Evolutionary conservation across 305 asterid species (phyloP), one percentile per base, ranked within the genome.

Genomic region (Fraxinus ornus): DNA sequence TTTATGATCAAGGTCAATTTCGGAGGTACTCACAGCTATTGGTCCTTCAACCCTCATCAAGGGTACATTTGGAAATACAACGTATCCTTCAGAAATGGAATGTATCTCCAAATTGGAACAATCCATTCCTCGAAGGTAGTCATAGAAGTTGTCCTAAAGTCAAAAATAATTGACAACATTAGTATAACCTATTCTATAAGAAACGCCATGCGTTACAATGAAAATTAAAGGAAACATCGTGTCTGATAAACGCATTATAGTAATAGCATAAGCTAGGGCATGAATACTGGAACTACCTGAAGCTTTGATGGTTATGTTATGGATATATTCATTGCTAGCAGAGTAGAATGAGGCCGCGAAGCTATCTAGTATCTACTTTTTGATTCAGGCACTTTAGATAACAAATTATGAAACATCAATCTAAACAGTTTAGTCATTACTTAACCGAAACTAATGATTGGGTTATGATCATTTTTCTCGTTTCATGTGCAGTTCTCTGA

Each of bases 11-110:
- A 41, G 39, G 17, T 17, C 33, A 49, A 57, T 70, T 78, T 80
- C 6, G 5, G 32, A 80, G 88, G 83, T 85, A 94, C 98, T 93
- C 90, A 97, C 98, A 80, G 98, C 97, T 86, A 93, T 90, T 32
- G 99, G 96, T 75, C 99, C 99, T 91, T 97, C 98, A 84, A 97
- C 83, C 92, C 98, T 94, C 97, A 97, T 89, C 90, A 94, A 83
- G 12, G 99, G 99, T 85, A 94, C 92, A 92, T 92, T 97, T 9
- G 99, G 99, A 79, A 93, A 94, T 82, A 97, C 97, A 82, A 90
- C 98, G 77, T 85, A 89, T 86, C 98, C 99, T 89, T 97, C 99
- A 80, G 97, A 84, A 84, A 97, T 90, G 72, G 99, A 92, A 86
- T 94, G 91, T 88, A 97, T 90, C 91, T 97, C 98, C 91, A 97